A percentile compares a stretch with the other conserved stretches of the same genome.
These are phyloP conservation scores for Arachis stenosperma DNA, from an alignment of 306 rosid species.

Conservation along the genomic window DNA sequence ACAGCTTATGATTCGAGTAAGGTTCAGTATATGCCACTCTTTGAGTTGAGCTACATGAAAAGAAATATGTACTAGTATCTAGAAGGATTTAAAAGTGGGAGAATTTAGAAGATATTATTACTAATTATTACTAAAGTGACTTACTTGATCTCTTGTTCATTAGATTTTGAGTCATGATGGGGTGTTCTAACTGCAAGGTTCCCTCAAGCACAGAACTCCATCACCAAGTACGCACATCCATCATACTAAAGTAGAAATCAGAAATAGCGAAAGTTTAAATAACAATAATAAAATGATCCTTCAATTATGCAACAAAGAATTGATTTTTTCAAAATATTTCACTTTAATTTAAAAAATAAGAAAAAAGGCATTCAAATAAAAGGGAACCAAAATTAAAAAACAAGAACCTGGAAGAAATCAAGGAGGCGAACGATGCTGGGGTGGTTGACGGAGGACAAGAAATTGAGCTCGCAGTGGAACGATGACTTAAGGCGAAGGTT, in stretches of 20 bases:
- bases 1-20: conserved; percentile 72
- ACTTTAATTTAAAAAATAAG: not conserved
- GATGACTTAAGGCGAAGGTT: too few relatives aligned
- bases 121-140: conserved; percentile 37
- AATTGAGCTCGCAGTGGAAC: too few relatives aligned
- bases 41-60: conserved; percentile 51
- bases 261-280: not conserved
- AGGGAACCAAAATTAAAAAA: not conserved
- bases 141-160: conserved; percentile 55
- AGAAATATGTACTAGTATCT: not conserved
- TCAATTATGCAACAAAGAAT: not conserved
- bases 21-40: conserved; percentile 47
- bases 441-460: too few relatives aligned
- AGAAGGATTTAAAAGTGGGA: too few relatives aligned
- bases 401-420: conserved; percentile 47
- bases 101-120: conserved; percentile 18
- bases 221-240: conserved; percentile 52
- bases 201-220: conserved; percentile 69
- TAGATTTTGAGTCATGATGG: conserved; percentile 45
- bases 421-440: too few relatives aligned
- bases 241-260: conserved; percentile 41
- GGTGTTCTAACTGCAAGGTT: conserved; percentile 58
- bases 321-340: not conserved
- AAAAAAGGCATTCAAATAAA: conserved; percentile 1
- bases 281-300: not conserved